Conservation (phyloP, 495 filamentous ascomycete genomes). For the Hyphodiscus hymeniophilus region DNA sequence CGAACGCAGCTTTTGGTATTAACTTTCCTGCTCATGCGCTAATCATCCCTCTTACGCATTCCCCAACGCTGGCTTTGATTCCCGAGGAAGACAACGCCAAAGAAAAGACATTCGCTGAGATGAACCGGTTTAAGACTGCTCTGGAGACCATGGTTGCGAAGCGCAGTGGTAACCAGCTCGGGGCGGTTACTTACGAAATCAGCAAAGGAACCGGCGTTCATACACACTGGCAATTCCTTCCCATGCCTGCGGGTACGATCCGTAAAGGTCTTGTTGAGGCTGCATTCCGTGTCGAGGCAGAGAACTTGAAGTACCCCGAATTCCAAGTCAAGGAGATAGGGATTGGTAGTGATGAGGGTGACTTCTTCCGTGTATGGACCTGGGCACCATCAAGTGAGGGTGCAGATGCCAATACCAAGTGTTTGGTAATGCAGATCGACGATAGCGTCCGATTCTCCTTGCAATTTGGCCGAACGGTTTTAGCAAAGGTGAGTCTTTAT, state of each 20-base stretch:
- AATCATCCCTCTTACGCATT: slow-evolving; percentile 79
- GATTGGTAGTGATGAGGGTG: slow-evolving; percentile 41
- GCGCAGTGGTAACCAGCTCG: slow-evolving; percentile 49
- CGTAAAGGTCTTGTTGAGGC: slow-evolving; percentile 64
- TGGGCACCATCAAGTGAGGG: slow-evolving; percentile 43
- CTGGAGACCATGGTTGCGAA: slow-evolving; percentile 61
- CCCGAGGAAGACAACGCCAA: slow-evolving; percentile 43
- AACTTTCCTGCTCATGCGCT: slow-evolving; percentile 81
- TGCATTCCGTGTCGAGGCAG: slow-evolving; percentile 75
- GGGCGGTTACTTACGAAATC: slow-evolving; percentile 87
- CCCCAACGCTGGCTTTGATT: slow-evolving; percentile 56
- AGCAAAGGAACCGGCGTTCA: slow-evolving; percentile 71
- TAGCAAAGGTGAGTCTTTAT: too few relatives aligned
- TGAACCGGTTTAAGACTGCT: slow-evolving; percentile 65
- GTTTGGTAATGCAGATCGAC: slow-evolving; percentile 39
- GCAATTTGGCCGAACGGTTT: slow-evolving; percentile 63
- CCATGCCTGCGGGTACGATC: slow-evolving; percentile 58
- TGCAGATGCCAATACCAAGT: slow-evolving; percentile 34
- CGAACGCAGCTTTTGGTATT: slow-evolving; percentile 50
- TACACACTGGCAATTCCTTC: slow-evolving; percentile 90
- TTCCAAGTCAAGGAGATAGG: slow-evolving; percentile 31
- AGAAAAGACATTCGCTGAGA: slow-evolving; percentile 58
- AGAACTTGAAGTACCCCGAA: slow-evolving; percentile 62
- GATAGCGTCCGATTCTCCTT: slow-evolving; percentile 45
- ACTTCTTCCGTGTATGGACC: slow-evolving; percentile 82